phyloP scores from a whole-genome alignment of 2,329 filamentous ascomycete species.

The Fusarium newnesense region DNA sequence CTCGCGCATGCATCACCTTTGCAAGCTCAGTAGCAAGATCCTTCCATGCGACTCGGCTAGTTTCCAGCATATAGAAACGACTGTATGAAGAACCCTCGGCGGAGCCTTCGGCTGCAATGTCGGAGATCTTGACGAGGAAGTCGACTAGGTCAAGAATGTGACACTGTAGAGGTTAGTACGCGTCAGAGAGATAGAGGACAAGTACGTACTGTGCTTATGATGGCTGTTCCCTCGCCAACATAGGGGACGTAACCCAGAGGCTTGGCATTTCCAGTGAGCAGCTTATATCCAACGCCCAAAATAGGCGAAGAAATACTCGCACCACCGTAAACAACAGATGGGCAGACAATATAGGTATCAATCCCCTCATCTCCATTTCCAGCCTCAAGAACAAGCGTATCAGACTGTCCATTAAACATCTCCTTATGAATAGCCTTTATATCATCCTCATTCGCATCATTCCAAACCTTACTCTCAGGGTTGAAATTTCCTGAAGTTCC shows the following conservation, averaged over 20 bases:
- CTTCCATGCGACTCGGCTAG: slow-evolving; percentile 4
- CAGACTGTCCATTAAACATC: slow-evolving; percentile 17
- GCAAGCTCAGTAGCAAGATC: slow-evolving; percentile 5
- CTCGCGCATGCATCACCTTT: neutral
- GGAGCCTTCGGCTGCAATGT: neutral
- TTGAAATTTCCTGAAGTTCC: slow-evolving; percentile 13
- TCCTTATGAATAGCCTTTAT: slow-evolving; percentile 16
- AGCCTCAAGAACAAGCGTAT: neutral
- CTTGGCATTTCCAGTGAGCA: neutral
- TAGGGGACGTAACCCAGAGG: slow-evolving; percentile 6
- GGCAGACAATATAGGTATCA: slow-evolving; percentile 8
- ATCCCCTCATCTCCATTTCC: neutral
- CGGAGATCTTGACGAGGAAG: slow-evolving; percentile 3
- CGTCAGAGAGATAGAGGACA: rapidly evolving
- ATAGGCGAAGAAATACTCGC: neutral
- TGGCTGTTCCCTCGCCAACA: slow-evolving; percentile 1
- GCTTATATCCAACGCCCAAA: neutral
- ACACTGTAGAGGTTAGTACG: neutral
- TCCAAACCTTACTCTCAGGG: slow-evolving; percentile 8
- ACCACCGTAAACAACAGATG: neutral
- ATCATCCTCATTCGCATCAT: slow-evolving; percentile 5
- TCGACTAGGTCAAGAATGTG: slow-evolving; percentile 1
- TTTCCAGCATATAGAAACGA: slow-evolving; percentile 14
- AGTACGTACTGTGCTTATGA: neutral
- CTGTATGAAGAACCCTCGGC: slow-evolving; percentile 3